Evolutionary conservation across 352 stramenopile genomes (phyloP).

Genomic region (Globisporangium carolinianum): DNA sequence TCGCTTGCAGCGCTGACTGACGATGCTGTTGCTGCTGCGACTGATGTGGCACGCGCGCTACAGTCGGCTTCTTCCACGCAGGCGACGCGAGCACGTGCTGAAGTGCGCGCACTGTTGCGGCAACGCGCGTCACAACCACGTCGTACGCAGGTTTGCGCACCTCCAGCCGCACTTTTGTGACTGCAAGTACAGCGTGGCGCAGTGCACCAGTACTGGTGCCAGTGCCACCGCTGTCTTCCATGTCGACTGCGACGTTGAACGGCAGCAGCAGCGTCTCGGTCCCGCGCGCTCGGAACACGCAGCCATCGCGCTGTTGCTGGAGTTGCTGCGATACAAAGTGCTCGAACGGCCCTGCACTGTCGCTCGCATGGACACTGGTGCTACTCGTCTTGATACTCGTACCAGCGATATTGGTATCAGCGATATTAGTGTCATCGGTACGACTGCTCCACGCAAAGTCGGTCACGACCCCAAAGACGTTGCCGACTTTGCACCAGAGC

Average conservation of each 20-base stretch:
- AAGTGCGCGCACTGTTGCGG: not conserved
- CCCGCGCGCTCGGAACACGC: slow-evolving; percentile 6
- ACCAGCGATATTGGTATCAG: no score
- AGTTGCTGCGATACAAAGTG: slow-evolving; percentile 16
- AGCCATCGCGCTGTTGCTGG: slow-evolving; percentile 1
- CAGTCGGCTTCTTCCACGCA: not conserved
- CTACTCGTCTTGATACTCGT: not conserved
- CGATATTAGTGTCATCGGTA: not conserved
- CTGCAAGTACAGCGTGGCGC: slow-evolving; percentile 15
- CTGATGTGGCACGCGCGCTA: no score
- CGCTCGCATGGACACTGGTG: not conserved
- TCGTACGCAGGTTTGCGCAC: slow-evolving; percentile 21
- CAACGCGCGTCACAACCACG: slow-evolving; percentile 8
- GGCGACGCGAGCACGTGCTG: slow-evolving; percentile 1
- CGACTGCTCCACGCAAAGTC: slow-evolving; percentile 12
- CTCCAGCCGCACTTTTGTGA: slow-evolving; percentile 30
- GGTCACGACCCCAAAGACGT: slow-evolving; percentile 36
- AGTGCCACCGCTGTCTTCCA: slow-evolving; percentile 18
- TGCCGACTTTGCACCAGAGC: slow-evolving; percentile 36
- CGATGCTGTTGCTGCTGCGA: not conserved
- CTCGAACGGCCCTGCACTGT: slow-evolving; percentile 28
- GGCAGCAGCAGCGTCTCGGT: slow-evolving; percentile 38
- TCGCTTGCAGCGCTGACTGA: not conserved
- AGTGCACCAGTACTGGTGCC: slow-evolving; percentile 3
- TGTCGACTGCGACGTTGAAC: slow-evolving; percentile 34